These are phyloP conservation scores for Starmerella kuoi DNA, from an alignment of 805 yeast species.

Conservation along the genomic window DNA sequence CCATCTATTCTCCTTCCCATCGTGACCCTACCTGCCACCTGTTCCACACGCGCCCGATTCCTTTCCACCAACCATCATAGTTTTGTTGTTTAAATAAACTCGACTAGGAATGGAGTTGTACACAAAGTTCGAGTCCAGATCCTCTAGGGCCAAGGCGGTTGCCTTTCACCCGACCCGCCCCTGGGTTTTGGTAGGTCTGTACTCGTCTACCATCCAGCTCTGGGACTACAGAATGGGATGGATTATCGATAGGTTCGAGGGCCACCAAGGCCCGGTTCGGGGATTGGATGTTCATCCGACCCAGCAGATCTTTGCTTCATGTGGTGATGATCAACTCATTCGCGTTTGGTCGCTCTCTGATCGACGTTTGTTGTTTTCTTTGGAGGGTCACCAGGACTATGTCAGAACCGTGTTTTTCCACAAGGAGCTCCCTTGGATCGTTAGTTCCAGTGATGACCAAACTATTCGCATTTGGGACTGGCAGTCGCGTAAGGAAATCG, in stretches of 20 bases:
- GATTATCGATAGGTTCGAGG: constrained; percentile 88
- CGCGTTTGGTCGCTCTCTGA: constrained; percentile 87
- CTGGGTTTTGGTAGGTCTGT: constrained; percentile 89
- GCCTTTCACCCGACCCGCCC: constrained; percentile 95
- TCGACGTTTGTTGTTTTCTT: constrained; percentile 80
- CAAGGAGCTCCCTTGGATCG: constrained; percentile 92
- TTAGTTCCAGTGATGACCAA: constrained; percentile 93
- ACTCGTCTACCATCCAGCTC: constrained; percentile 94
- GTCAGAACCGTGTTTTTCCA: constrained; percentile 91
- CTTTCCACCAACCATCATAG: too few species aligned
- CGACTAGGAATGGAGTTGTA: constrained; percentile 20
- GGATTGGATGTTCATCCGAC: constrained; percentile 94
- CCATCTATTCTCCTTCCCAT: too few species aligned
- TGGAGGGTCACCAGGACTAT: constrained; percentile 89
- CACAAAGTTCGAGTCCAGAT: constrained; percentile 80
- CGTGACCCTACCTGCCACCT: too few species aligned
- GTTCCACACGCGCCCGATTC: too few species aligned
- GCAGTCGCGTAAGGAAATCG: constrained; percentile 96
- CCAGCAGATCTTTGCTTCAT: constrained; percentile 91
- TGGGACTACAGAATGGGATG: constrained; percentile 99
- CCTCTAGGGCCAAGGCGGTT: constrained; percentile 93
- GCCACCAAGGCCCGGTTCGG: constrained; percentile 97
- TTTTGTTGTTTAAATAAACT: too few species aligned
- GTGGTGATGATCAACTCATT: constrained; percentile 92
- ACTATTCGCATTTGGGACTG: constrained; percentile 99